These are phyloP conservation scores for Suzukiozyma palmioleophila DNA, from an alignment of 1,139 yeast species.

Conservation along the genomic window DNA sequence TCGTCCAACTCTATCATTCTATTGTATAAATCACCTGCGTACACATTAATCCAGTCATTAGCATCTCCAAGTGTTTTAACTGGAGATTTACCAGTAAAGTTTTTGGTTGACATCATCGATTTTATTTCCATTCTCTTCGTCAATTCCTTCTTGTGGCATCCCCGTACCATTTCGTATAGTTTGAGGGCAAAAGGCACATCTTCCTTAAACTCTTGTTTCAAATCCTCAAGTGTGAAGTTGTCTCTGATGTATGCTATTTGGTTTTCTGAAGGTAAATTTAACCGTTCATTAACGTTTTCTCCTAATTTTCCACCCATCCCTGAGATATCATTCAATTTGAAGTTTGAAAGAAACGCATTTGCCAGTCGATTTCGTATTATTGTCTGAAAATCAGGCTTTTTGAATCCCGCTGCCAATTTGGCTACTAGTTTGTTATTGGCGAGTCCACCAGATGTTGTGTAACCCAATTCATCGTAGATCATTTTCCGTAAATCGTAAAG, in stretches of 20 bases:
- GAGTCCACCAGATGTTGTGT: slow-evolving; percentile 89
- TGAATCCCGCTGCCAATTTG: slow-evolving; percentile 82
- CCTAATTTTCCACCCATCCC: slow-evolving; percentile 93
- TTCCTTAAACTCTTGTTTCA: slow-evolving; percentile 30
- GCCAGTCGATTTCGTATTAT: slow-evolving; percentile 51
- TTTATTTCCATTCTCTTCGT: slow-evolving; percentile 60
- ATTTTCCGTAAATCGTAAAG: slow-evolving; percentile 49
- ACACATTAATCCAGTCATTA: slow-evolving; percentile 76
- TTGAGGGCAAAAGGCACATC: slow-evolving; percentile 44
- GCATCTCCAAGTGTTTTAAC: slow-evolving; percentile 56
- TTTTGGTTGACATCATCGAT: slow-evolving; percentile 86
- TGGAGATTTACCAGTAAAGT: slow-evolving; percentile 54
- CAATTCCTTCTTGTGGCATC: slow-evolving; percentile 51
- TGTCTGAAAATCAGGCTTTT: slow-evolving; percentile 86
- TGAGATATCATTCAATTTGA: slow-evolving; percentile 72
- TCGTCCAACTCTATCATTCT: slow-evolving; percentile 74
- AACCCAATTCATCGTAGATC: slow-evolving; percentile 56
- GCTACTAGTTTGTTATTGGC: slow-evolving; percentile 74
- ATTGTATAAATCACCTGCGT: slow-evolving; percentile 71
- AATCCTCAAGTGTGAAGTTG: slow-evolving; percentile 31
- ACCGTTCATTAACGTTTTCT: slow-evolving; percentile 43
- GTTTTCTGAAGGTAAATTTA: slow-evolving; percentile 38
- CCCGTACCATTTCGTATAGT: slow-evolving; percentile 61
- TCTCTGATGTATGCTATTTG: slow-evolving; percentile 48
- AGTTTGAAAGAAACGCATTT: slow-evolving; percentile 50